Conservation (phyloP, 192 early-diverging fungal genomes). For the Gamsiella multidivaricata region DNA sequence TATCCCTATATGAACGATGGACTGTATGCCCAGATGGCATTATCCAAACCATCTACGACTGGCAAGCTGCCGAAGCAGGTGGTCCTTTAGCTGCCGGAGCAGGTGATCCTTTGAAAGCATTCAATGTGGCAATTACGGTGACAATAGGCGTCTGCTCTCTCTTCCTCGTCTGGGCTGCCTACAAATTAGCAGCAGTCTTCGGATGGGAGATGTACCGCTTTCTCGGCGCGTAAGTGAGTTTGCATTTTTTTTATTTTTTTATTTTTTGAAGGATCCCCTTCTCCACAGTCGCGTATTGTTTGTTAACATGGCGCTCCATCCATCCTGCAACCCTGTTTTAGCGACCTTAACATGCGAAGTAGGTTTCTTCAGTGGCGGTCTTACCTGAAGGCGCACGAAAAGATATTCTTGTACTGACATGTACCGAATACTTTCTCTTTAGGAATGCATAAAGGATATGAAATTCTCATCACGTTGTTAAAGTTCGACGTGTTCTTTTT, state of each 20-base stretch:
- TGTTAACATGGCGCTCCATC: too few species aligned
- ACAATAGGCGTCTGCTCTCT: conserved; percentile 38
- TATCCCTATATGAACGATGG: not conserved
- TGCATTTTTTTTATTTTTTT: too few species aligned
- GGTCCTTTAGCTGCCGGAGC: not conserved
- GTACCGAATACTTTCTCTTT: not conserved
- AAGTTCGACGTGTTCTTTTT: conserved; percentile 76
- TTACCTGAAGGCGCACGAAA: too few species aligned
- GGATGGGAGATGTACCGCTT: conserved; percentile 54
- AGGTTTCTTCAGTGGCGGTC: too few species aligned
- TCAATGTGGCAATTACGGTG: conserved; percentile 35
- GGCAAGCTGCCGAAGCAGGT: conserved; percentile 2
- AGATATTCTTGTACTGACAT: not conserved
- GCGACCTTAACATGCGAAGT: conserved; percentile 44
- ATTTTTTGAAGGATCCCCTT: too few species aligned
- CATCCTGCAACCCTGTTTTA: not conserved
- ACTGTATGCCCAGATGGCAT: conserved; percentile 17
- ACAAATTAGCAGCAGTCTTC: conserved; percentile 40
- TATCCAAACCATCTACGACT: conserved; percentile 41
- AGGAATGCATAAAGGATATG: conserved; percentile 69
- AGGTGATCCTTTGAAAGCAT: conserved; percentile 5
- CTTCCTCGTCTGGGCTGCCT: conserved; percentile 27
- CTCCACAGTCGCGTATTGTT: too few species aligned
- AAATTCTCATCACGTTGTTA: conserved; percentile 71
- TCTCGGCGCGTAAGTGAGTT: conserved; percentile 43